These are phyloP conservation scores for Lichtheimia corymbifera DNA, from an alignment of 371 early-diverging fungal species.

Conservation along the genomic window DNA sequence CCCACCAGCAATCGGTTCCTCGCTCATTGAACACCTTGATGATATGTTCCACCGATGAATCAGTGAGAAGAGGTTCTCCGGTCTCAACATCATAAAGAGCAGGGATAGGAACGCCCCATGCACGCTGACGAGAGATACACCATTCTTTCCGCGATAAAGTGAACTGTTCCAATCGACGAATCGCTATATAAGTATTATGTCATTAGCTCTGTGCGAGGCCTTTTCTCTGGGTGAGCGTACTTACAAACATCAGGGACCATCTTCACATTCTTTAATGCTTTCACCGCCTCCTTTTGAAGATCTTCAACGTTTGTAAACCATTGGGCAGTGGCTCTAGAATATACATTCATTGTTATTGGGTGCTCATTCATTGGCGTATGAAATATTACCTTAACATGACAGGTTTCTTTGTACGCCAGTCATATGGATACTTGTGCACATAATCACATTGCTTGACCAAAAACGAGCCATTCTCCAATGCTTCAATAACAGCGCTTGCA, in stretches of 20 bases:
- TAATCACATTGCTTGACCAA: constrained; percentile 51
- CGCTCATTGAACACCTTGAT: constrained; percentile 57
- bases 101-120: constrained; percentile 85
- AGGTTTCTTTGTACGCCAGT: constrained; percentile 92
- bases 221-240: constrained; percentile 6
- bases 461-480: constrained; percentile 38
- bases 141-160: constrained; percentile 77
- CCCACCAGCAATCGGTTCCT: constrained; percentile 86
- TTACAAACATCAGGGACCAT: constrained; percentile 68
- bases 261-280: constrained; percentile 55
- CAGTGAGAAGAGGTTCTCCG: constrained; percentile 68
- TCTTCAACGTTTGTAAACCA: constrained; percentile 85
- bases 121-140: constrained; percentile 92
- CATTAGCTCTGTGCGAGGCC: neutral
- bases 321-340: constrained; percentile 72
- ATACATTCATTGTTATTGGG: no score
- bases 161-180: constrained; percentile 65
- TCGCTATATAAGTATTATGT: constrained; percentile 21
- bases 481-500: constrained; percentile 53
- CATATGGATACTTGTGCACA: constrained; percentile 86
- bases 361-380: no score
- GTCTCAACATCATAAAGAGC: constrained; percentile 73
- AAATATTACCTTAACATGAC: constrained; percentile 64
- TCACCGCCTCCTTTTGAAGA: constrained; percentile 61
- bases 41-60: constrained; percentile 68